These are phyloP conservation scores for Solanum infundibuliforme DNA, from an alignment of 257 asterid genomes.

Conservation along the genomic window DNA sequence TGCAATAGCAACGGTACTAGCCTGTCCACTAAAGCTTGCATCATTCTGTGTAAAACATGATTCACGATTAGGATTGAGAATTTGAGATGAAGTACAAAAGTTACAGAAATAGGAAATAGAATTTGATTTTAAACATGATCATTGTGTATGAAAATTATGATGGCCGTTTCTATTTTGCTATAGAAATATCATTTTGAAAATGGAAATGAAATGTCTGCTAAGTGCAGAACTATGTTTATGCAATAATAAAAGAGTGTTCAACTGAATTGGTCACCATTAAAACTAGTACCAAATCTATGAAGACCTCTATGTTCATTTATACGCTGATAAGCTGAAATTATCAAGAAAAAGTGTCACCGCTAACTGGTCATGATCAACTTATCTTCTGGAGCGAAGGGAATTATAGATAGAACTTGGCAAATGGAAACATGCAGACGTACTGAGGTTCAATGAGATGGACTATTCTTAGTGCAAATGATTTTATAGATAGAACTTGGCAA, in stretches of 20 bases:
- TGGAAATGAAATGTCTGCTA: background rate
- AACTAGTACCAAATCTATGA: background rate
- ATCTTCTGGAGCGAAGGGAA: background rate
- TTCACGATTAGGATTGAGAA: background rate
- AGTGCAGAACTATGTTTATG: background rate
- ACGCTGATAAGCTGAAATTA: background rate
- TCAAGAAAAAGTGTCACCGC: background rate
- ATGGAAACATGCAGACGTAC: background rate
- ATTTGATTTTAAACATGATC: background rate
- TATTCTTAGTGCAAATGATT: background rate
- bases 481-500: background rate
- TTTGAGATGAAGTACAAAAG: background rate
- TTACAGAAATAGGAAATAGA: background rate
- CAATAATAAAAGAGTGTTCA: background rate
- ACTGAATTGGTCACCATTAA: background rate
- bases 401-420: background rate
- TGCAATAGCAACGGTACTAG: slow-evolving; percentile 60
- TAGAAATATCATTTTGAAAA: background rate
- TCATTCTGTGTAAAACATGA: slow-evolving; percentile 35
- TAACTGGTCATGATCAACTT: background rate
- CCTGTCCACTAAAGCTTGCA: slow-evolving; percentile 73
- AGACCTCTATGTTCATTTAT: background rate
- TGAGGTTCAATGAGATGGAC: background rate
- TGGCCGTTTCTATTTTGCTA: background rate
- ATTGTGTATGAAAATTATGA: background rate